Evolutionary conservation across 2,329 filamentous ascomycete genomes (phyloP).

Genomic region (Phaeophleospora eucalypticola): DNA sequence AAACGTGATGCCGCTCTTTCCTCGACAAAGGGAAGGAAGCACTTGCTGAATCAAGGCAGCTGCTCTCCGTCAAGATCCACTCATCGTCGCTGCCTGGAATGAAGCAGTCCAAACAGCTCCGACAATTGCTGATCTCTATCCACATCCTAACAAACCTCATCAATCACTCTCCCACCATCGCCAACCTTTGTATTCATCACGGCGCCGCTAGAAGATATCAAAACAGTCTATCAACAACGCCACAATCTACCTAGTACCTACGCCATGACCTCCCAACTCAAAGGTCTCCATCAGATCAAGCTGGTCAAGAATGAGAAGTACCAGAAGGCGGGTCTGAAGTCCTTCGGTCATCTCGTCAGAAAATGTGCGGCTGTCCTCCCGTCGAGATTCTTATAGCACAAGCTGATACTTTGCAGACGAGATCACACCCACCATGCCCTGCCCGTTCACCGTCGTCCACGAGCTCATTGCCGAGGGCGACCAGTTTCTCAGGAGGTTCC

Average conservation of each 20-base stretch:
- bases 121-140: neutral
- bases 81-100: too few relatives aligned
- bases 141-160: neutral
- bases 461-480: conserved; percentile 11
- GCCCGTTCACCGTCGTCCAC: conserved; percentile 19
- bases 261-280: conserved; percentile 12
- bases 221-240: conserved; percentile 18
- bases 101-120: too few relatives aligned
- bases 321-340: conserved; percentile 17
- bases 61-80: too few relatives aligned
- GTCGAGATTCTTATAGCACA: neutral
- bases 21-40: too few relatives aligned
- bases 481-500: conserved; percentile 10
- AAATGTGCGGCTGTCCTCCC: conserved; percentile 19
- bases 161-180: neutral
- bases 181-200: neutral
- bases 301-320: conserved; percentile 27
- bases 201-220: conserved; percentile 15
- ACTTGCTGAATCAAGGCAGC: too few relatives aligned
- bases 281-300: conserved; percentile 23
- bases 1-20: too few relatives aligned
- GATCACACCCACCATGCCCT: conserved; percentile 19
- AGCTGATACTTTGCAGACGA: conserved; percentile 9
- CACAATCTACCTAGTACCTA: conserved; percentile 22
- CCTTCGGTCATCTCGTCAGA: conserved; percentile 21